Conservation (phyloP, 495 filamentous ascomycete species). For the Penicillium paxilli region DNA sequence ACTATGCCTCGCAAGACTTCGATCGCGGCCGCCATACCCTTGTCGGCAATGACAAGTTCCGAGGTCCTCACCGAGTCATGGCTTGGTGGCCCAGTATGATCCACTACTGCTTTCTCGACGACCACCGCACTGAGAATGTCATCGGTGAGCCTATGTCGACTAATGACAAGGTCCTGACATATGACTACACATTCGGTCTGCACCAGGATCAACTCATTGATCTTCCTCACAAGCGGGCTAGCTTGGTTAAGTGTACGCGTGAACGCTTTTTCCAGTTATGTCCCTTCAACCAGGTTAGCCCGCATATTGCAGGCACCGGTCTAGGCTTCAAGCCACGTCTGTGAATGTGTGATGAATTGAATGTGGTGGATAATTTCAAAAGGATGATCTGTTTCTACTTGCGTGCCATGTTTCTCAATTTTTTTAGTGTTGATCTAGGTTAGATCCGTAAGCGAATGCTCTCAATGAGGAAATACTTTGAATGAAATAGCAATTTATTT, state of each 20-base stretch:
- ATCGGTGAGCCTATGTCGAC: conserved; percentile 63
- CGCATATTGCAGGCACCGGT: conserved; percentile 20
- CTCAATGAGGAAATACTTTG: too few species aligned
- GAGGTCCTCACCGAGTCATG: conserved; percentile 63
- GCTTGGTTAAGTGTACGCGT: conserved; percentile 52
- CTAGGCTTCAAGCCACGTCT: conserved; percentile 15
- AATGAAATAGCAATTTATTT: neutral
- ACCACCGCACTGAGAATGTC: conserved; percentile 57
- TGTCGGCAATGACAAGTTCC: conserved; percentile 60
- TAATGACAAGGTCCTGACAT: conserved; percentile 56
- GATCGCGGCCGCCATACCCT: conserved; percentile 66
- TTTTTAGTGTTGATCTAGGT: too few species aligned
- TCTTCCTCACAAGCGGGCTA: conserved; percentile 60
- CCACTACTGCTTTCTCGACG: conserved; percentile 66
- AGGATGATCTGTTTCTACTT: neutral
- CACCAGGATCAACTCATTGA: conserved; percentile 61
- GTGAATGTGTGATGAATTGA: conserved; percentile 1
- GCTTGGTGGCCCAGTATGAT: conserved; percentile 68
- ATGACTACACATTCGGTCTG: conserved; percentile 62
- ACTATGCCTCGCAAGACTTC: conserved; percentile 57
- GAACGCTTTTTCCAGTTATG: conserved; percentile 65
- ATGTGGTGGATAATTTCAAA: neutral
- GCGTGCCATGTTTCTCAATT: neutral
- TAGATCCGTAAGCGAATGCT: too few species aligned
- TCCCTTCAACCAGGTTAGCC: conserved; percentile 39